Evolutionary conservation across 257 asterid genomes (phyloP).

Genomic region (Lavandula angustifolia): DNA sequence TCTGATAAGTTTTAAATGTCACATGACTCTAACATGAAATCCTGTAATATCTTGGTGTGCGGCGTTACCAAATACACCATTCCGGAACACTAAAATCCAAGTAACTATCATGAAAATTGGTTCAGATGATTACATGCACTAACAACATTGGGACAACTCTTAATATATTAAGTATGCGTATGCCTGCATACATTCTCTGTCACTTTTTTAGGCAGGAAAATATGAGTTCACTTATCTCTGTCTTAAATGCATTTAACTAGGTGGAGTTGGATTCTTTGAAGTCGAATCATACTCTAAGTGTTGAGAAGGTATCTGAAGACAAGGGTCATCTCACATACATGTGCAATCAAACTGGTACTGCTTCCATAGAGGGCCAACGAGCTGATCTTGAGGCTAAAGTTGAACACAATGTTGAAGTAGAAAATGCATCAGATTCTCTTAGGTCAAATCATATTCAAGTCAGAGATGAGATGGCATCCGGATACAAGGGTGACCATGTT

Average conservation of each 20-base stretch:
- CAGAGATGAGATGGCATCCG: conserved; percentile 32
- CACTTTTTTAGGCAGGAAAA: background rate
- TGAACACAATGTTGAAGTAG: background rate
- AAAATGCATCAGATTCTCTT: conserved; percentile 7
- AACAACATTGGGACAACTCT: background rate
- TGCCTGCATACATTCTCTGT: background rate
- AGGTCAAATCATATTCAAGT: conserved; percentile 8
- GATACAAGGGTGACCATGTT: conserved; percentile 19
- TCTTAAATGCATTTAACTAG: conserved; percentile 32
- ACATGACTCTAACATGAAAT: background rate
- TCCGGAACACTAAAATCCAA: background rate
- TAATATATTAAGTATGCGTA: background rate
- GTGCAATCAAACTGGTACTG: conserved; percentile 25
- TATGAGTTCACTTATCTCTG: conserved; percentile 3
- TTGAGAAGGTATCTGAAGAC: conserved; percentile 29
- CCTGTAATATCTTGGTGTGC: background rate
- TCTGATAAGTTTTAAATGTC: background rate
- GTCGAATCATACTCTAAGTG: conserved; percentile 9
- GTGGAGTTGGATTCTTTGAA: conserved; percentile 32
- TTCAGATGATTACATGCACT: background rate
- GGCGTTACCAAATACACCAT: background rate
- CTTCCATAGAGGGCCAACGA: conserved; percentile 24
- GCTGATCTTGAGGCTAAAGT: conserved; percentile 30
- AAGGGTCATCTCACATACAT: conserved; percentile 17
- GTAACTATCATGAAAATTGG: background rate